A percentile compares a stretch with the other conserved stretches of the same genome.
Conservation (phyloP, 164 flowering plant genomes). For the Annona cherimola region DNA sequence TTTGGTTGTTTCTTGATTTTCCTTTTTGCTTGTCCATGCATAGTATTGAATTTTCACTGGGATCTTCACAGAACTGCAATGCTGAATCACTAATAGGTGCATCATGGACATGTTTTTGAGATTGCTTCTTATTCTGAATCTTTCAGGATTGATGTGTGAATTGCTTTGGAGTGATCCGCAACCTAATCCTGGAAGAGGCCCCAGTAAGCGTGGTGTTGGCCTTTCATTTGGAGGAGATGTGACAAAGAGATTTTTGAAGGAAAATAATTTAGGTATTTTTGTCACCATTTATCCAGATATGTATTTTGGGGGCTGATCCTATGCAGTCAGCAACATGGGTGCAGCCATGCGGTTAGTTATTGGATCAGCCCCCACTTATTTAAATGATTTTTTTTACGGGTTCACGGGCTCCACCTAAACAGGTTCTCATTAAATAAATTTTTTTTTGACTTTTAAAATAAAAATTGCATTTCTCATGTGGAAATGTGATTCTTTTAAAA, state of each 20-base stretch:
- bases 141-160: constrained; percentile 95
- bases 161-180: constrained; percentile 99
- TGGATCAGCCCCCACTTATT: too few relatives aligned
- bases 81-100: too few relatives aligned
- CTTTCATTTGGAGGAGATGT: constrained; percentile 95
- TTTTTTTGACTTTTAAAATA: too few relatives aligned
- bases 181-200: constrained; percentile 87
- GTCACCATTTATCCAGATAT: neutral
- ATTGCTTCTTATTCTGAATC: neutral
- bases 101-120: neutral
- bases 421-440: too few relatives aligned
- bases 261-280: constrained; percentile 70
- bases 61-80: too few relatives aligned
- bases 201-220: constrained; percentile 97
- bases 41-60: neutral
- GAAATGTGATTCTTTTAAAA: too few relatives aligned
- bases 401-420: too few relatives aligned
- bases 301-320: too few relatives aligned
- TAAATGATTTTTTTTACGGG: too few relatives aligned
- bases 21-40: neutral
- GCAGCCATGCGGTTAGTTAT: too few relatives aligned
- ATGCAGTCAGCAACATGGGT: too few relatives aligned
- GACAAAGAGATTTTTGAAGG: constrained; percentile 81
- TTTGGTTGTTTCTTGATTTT: neutral
- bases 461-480: too few relatives aligned